Evolutionary conservation across 1,139 yeast genomes (phyloP), one percentile per base, ranked within the genome.

Genomic region (Groenewaldozyma sp.): DNA sequence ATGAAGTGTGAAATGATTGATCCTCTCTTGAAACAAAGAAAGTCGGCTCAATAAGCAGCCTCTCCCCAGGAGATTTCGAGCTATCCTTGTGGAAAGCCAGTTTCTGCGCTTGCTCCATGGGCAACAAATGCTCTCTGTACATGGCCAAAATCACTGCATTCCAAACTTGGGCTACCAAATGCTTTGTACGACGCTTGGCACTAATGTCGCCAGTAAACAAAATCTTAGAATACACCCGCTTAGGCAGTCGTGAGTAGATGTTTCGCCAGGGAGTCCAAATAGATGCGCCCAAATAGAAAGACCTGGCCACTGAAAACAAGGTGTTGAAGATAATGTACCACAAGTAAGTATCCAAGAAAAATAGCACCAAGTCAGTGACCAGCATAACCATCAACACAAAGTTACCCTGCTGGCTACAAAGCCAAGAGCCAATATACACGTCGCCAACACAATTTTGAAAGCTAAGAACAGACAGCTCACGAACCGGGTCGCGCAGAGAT

Each of bases 311-410:
- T 2, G 94, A 83, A 47, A 84, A 78, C 1, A 80, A 54, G 42
- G 91, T 78, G 54, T 80, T 84, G 68, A 86, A 78, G 36, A 86
- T 74, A 47, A 84, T 78, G 54, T 84, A 86, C 95, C 95, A 86
- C 27, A 86, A 69, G 51, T 86, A 86, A 1, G 95, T 84, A 53
- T 86, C 95, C 44, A 86, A 66, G 53, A 86, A 82, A 56, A 83
- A 86, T 34, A 86, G 64, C 1, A 82, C 70, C 24, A 41, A 24
- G 56, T 84, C 91, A 0, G 88, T 78, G 16, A 78, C 45, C 29
- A 71, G 63, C 56, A 84, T 73, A 35, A 82, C 59, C 0, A 62
- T 62, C 29, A 86, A 58, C 0, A 79, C 66, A 7, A 82, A 55
- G 36, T 62, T 64, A 0, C 87, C 77, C 45, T 83, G 93, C 37